Conservation (phyloP, 2,329 filamentous ascomycete genomes). For the Tolypocladium album region DNA sequence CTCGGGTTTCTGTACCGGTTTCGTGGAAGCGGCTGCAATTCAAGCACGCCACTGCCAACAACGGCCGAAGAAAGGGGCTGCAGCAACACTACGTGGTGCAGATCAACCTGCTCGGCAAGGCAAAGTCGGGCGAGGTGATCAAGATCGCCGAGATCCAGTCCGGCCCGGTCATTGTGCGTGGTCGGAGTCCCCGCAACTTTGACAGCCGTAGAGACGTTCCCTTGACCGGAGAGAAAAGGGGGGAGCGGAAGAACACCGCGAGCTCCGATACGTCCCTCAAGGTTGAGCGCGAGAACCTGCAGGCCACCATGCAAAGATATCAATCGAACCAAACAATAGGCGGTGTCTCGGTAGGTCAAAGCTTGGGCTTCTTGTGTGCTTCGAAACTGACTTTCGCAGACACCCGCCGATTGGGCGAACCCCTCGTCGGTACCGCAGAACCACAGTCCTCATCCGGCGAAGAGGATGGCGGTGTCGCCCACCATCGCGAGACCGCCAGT, state of each 20-base stretch:
- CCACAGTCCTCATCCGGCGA: constrained; percentile 36
- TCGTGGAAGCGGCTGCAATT: constrained; percentile 94
- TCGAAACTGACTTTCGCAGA: constrained; percentile 16
- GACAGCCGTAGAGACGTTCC: constrained; percentile 82
- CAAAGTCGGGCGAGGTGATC: constrained; percentile 55
- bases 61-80: constrained; percentile 83
- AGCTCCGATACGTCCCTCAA: constrained; percentile 23
- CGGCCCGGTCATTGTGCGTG: constrained; percentile 88
- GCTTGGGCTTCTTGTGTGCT: background rate
- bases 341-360: constrained; percentile 21
- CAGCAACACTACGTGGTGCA: constrained; percentile 93
- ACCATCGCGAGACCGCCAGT: constrained; percentile 40
- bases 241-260: constrained; percentile 32
- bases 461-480: constrained; percentile 42
- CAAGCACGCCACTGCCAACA: constrained; percentile 92
- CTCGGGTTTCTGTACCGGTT: constrained; percentile 70
- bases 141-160: constrained; percentile 79
- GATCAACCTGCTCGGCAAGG: constrained; percentile 70
- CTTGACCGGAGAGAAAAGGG: constrained; percentile 45
- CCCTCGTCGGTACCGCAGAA: constrained; percentile 24
- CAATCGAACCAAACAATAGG: constrained; percentile 21
- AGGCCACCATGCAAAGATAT: constrained; percentile 16
- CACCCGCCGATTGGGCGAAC: constrained; percentile 33
- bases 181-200: constrained; percentile 87
- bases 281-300: constrained; percentile 20